Base-by-base conservation (phyloP, 2,329 filamentous ascomycete species). In the Xylaria polymorpha region DNA sequence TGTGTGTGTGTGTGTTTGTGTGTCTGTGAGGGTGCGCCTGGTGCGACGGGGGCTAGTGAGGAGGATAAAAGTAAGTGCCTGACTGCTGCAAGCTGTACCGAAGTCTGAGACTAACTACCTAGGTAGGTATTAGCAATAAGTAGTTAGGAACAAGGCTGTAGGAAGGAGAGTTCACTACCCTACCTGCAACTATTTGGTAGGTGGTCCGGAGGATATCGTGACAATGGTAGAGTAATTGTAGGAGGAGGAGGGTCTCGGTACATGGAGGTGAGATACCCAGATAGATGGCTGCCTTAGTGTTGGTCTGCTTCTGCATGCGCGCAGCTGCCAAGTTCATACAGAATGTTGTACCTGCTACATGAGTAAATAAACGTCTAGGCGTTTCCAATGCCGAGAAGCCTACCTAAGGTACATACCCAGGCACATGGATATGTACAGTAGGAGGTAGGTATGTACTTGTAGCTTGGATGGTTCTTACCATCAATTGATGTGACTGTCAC, bases 341-440 rank as follows among this genome's bases (percentile, higher is more conserved):
- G 25, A 32, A 53, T 53, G 50, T 25, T 15, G 50, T 53, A 53
- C 50, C 50, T 53, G 50, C 50, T 32, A 53, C 50, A 53, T 22
- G 25, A 53, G 50, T 53, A 53, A 53, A 53, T 53, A 32, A 48
- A 14, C 10, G 20, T 12, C 20, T 5, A 35, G 50, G 29, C 14
- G 12, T 8, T 51, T 29, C 50, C 15, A 6, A n/a, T 57, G 22
- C 50, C 50, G 35, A 37, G 7, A 37, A 8, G 35, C 8, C 35
- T 35, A 35, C 32, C 4, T 37, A 20, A 35, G 9, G 46, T 14
- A 53, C 29, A 29, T 35, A 53, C 35, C 12, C 1, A 22, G n/a
- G 15, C 20, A 37, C 18, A n/a, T 9, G 25, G 25, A 29, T n/a
- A n/a, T n/a, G n/a, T n/a, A n/a, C n/a, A n/a, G n/a, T n/a, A n/a